Conservation (phyloP, 148 eudicot species). For the Chenopodium formosanum region DNA sequence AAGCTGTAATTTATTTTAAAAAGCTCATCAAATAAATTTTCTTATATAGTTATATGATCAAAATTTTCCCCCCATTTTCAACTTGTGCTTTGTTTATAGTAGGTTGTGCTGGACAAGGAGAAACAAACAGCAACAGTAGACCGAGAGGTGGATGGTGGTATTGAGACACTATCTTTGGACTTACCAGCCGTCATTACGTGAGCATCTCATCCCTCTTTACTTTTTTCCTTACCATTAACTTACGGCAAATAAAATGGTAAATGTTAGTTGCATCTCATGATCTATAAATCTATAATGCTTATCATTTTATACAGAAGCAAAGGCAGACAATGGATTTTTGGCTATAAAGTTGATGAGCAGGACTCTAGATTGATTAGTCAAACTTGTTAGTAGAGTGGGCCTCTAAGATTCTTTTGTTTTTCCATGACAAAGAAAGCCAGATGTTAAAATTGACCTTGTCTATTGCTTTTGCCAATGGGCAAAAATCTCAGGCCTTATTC, state of each 20-base stretch:
- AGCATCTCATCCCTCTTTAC: constrained; percentile 19
- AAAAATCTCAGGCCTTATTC: not conserved
- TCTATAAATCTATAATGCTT: not conserved
- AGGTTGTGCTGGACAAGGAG: constrained; percentile 87
- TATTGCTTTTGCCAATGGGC: constrained; percentile 20
- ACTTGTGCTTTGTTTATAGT: constrained; percentile 25
- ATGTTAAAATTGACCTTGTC: constrained; percentile 15
- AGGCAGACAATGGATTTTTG: not conserved
- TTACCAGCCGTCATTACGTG: constrained; percentile 95
- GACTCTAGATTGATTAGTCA: not conserved
- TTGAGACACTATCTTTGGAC: constrained; percentile 79
- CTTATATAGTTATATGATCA: not conserved
- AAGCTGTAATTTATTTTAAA: not conserved
- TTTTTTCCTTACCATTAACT: not conserved
- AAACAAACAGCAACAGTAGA: constrained; percentile 78
- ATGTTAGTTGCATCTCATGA: not conserved
- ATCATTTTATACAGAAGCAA: not conserved
- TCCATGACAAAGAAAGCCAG: constrained; percentile 4
- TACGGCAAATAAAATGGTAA: not conserved
- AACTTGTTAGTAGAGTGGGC: constrained; percentile 6
- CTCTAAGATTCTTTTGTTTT: constrained; percentile 2
- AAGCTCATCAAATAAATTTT: not conserved
- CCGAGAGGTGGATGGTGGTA: constrained; percentile 97
- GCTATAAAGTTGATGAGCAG: not conserved
- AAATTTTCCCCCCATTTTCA: not conserved